Evolutionary conservation across 352 stramenopile genomes (phyloP), one percentile per base, ranked within the genome.

Genomic region (Plasmopara muralis): DNA sequence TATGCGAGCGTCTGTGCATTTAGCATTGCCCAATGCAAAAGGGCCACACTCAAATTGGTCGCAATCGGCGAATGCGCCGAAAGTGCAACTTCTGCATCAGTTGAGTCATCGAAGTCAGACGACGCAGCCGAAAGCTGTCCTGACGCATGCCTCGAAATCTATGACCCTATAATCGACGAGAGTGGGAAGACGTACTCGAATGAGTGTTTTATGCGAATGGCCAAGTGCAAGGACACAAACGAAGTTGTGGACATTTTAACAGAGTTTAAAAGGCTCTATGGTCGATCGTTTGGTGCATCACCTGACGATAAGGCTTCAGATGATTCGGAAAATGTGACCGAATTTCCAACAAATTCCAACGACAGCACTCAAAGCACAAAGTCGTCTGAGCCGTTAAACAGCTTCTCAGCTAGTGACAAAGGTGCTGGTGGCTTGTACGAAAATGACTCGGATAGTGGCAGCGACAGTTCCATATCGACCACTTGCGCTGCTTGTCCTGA

Each of bases 151-250:
- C 20, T 68, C 37, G 65, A 77, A 28, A 64, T 74, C 29, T 74
- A 72, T 38, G 50, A 66, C 13, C 65, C 68, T 6, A 57, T 73
- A 5, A 70, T 56, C 40, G 64, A 71, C 16, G 62, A 63, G 34
- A 62, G 66, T 39, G 66, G 66, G 18, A 55, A 61, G 29, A 73
- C 55, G 14, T 79, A 74, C 47, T 43, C 51, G 12, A 79, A 73
- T 48, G 44, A 55, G 52, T 79, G 69, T 41, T 70, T 68, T 48
- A 60, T 79, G 47, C 43, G 47, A 6, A 67, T 70, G 43, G 55
- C 47, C 0, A 57, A 67, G 28, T 83, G 72, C 53, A 72, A 64
- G 34, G 35, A 57, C 35, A 53, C 29, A 6, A 66, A 57, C n/a
- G 44, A 62, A 44, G 44, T 68, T 34, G 44, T 60, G 9, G 29